Conservation (phyloP, 73 alveolate species). For the Paramecium biaurelia region DNA sequence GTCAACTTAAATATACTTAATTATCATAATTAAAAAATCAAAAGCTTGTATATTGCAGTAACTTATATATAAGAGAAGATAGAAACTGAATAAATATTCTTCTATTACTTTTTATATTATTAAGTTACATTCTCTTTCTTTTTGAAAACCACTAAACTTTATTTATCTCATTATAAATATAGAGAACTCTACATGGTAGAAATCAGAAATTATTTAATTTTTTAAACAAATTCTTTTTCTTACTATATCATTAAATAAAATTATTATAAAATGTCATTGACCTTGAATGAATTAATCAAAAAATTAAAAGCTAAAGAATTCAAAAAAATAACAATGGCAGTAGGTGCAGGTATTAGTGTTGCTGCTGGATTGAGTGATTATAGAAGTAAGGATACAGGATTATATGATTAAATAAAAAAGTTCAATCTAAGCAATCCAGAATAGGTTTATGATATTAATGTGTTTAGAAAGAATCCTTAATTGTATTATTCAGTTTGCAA, state of each 20-base stretch:
- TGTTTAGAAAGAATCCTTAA: slow-evolving; percentile 76
- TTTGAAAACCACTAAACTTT: neutral
- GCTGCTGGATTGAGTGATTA: slow-evolving; percentile 99
- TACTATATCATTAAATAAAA: neutral
- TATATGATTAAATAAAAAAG: slow-evolving; percentile 72
- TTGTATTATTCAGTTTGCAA: slow-evolving; percentile 69
- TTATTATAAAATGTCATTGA: neutral
- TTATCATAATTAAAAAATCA: neutral
- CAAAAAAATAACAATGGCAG: slow-evolving; percentile 81
- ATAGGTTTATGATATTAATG: slow-evolving; percentile 72
- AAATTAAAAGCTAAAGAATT: slow-evolving; percentile 68
- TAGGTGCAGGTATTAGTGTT: slow-evolving; percentile 98
- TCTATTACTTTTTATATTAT: neutral
- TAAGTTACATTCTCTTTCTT: neutral
- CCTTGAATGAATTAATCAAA: neutral
- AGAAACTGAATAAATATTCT: neutral
- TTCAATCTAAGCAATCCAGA: slow-evolving; percentile 73
- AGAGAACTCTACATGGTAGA: neutral
- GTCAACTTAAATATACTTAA: neutral
- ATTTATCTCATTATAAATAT: too few relatives aligned
- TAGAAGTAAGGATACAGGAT: slow-evolving; percentile 93
- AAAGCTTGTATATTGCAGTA: neutral
- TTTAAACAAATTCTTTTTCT: neutral
- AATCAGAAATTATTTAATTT: too few relatives aligned
- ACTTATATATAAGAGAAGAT: neutral